Base-by-base conservation (phyloP, 371 early-diverging fungal species). In the Lichtheimia ramosa region DNA sequence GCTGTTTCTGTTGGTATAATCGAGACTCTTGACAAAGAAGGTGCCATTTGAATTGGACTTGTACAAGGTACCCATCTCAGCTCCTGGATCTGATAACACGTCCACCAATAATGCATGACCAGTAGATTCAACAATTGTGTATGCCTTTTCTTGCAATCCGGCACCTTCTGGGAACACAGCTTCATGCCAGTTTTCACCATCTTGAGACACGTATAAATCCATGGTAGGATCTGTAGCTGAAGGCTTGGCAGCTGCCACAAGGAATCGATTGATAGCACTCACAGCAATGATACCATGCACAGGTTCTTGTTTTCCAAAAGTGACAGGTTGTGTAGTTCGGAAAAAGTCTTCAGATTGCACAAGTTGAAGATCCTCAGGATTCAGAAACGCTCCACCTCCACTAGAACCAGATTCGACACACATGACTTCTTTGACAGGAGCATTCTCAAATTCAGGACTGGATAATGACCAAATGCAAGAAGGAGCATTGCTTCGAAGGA, bases 11-110 rank as follows among this genome's bases (percentile, higher is more conserved):
- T 95, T 93, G 40, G 92, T 91, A 70, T 92, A 77, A 27, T 89
- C 81, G 34, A 92, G 82, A 24, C 90, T 79, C 50, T 83, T 84
- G 49, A 86, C 83, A 69, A 93, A 97, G 68, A 89, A 91, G 3
- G 89, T 92, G 53, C 98, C 98, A 49, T 94, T 88, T 2, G 95
- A 94, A 68, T 95, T 92, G 25, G 95, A 95, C 40, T 87, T 70
- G 75, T 85, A 94, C 48, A 97, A 73, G 14, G 88, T 81, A 16
- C 95, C 96, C 34, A 72, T 85, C 0, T 81, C 48, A 51, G 72
- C 65, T 5, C 51, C 56, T 0, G 69, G 65, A 3, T 65, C 74
- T 15, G 65, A 65, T 16, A 85, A 63, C 0, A 91, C 85, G 66
- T 91, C 91, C 18, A 93, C 78, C 21, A 88, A 63, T 15, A 93